Base-by-base conservation (phyloP, 176 grass and related monocot genomes). In the Saccharum spontaneum region DNA sequence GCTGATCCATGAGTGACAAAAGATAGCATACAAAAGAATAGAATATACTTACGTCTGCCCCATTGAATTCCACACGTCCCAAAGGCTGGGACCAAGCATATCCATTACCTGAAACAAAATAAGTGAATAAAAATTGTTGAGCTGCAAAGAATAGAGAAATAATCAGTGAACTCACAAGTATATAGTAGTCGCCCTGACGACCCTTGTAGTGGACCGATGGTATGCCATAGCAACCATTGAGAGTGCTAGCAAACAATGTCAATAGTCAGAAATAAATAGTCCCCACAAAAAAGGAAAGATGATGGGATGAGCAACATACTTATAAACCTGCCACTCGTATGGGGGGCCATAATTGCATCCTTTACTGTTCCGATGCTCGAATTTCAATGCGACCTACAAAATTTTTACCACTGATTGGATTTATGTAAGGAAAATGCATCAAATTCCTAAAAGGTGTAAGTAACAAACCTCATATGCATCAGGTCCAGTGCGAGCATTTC, bases 271-370 rank as follows among this genome's bases (percentile, higher is more conserved):
- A 76, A 71, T 6, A 79, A 61, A 84, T 39, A 75, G 41, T 62
- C 13, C 9, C 31, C 33, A 57, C 2, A 23, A 80, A 65, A 90
- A 80, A 69, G 23, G 37, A 83, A 79, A 75, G 30, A 44, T 34
- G 28, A 57, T 5, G 22, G 55, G 81, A 24, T 44, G 81, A 75
- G 79, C 30, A 70, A 87, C 92, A 87, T 86, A 94, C 93, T 88
- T 83, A 70, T 98, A 95, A 93, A 98, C 92, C 88, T 98, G 95
- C 95, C 95, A 98, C 83, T 98, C 93, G 10, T 95, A 98, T 61
- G 95, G 95, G 39, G 95, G 92, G 4, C 91, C 92, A 93, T 95
- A 98, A 60, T 88, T 93, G 78, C 95, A 98, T 54, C 95, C 93
- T 91, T 93, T 98, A 83, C 95, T 98, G 59, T 75, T 98, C 45